These are phyloP conservation scores for Pleurotus djamor DNA, from an alignment of 768 basidiomycete species.

Conservation along the genomic window DNA sequence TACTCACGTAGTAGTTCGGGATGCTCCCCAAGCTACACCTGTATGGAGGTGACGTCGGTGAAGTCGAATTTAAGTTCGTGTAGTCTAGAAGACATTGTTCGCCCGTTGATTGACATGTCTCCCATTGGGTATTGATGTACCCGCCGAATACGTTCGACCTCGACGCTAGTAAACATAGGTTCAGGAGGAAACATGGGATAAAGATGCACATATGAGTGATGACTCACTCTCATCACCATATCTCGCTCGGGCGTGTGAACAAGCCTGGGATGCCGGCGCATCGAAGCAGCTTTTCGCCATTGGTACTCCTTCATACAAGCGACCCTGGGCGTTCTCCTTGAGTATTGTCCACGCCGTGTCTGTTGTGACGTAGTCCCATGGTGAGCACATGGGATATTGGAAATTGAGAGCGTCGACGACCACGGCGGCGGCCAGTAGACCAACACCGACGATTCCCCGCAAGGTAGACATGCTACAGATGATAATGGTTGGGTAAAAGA, in stretches of 20 bases:
- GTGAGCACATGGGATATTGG: too few species aligned
- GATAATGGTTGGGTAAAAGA: too few species aligned
- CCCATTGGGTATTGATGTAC: slow-evolving; percentile 46
- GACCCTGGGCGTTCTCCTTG: too few species aligned
- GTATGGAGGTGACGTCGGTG: slow-evolving; percentile 20
- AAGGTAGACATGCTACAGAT: too few species aligned
- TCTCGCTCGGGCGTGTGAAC: slow-evolving; percentile 3
- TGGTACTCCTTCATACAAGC: slow-evolving; percentile 5
- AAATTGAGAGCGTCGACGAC: too few species aligned
- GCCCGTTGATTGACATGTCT: slow-evolving; percentile 47
- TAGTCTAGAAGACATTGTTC: slow-evolving; percentile 48
- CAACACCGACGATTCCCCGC: too few species aligned
- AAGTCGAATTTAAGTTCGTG: slow-evolving; percentile 25
- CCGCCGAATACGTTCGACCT: slow-evolving; percentile 20
- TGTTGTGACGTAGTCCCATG: too few species aligned
- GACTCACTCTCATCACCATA: slow-evolving; percentile 8
- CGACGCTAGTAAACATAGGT: slow-evolving; percentile 8
- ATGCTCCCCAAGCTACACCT: slow-evolving; percentile 36
- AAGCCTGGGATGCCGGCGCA: slow-evolving; percentile 10
- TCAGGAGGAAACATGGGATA: too few species aligned
- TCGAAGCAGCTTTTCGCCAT: slow-evolving; percentile 13
- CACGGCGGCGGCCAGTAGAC: too few species aligned
- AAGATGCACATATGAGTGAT: neutral
- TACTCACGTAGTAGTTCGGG: slow-evolving; percentile 31
- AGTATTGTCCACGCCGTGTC: too few species aligned